Conservation (phyloP, 306 rosid species). For the Malus orientalis region DNA sequence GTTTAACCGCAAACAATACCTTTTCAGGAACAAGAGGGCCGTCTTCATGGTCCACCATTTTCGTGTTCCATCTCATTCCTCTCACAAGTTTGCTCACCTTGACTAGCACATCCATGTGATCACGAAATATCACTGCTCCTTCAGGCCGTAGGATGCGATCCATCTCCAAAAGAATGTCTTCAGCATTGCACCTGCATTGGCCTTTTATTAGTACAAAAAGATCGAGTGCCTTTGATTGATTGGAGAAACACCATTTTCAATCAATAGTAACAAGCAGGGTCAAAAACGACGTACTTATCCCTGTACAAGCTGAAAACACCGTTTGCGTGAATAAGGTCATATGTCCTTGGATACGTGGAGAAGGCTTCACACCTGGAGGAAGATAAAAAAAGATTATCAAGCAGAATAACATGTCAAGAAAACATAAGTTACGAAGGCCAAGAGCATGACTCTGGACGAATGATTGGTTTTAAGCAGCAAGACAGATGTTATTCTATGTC, state of each 20-base stretch:
- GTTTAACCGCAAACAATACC: conserved; percentile 65
- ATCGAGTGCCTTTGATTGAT: not conserved
- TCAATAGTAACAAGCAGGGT: not conserved
- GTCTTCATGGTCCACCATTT: conserved; percentile 75
- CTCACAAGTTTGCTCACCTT: conserved; percentile 44
- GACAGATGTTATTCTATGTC: not conserved
- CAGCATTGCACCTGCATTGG: conserved; percentile 50
- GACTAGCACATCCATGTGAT: conserved; percentile 42
- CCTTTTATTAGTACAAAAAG: not conserved
- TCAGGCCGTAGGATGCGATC: conserved; percentile 77
- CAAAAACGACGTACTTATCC: conserved; percentile 35
- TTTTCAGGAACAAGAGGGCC: conserved; percentile 69
- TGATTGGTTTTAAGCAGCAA: not conserved
- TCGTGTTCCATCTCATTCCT: conserved; percentile 78
- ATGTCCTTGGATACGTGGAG: conserved; percentile 91
- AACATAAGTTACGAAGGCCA: not conserved
- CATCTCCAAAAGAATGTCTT: conserved; percentile 74
- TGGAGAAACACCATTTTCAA: not conserved
- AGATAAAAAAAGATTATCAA: conserved; percentile 6
- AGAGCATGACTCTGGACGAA: not conserved
- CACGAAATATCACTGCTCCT: conserved; percentile 76
- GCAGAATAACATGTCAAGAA: not conserved
- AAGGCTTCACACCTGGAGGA: conserved; percentile 72
- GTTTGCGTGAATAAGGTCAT: conserved; percentile 78
- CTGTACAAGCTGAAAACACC: conserved; percentile 71